phyloP scores from a whole-genome alignment of 2,329 filamentous ascomycete species.

The Mycosphaerelloides madeirae region DNA sequence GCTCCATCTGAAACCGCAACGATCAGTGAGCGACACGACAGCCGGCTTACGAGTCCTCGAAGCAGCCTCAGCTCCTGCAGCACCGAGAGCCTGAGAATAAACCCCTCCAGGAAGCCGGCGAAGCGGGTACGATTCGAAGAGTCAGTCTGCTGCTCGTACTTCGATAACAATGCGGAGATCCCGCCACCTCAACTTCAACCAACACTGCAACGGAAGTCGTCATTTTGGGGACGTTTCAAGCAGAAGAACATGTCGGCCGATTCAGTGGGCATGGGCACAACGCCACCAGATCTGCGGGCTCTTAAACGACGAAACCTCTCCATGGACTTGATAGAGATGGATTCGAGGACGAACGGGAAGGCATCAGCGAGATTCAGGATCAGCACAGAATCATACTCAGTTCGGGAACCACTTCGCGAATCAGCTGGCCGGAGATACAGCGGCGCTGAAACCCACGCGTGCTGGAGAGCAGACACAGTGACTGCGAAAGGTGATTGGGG shows the following conservation, averaged over 20 bases:
- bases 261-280: too few species aligned
- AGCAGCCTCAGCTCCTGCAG: constrained; percentile 11
- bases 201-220: background rate
- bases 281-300: background rate
- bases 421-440: constrained; percentile 9
- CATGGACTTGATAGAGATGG: constrained; percentile 1
- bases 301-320: background rate
- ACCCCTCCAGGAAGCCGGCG: constrained; percentile 2
- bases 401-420: constrained; percentile 7
- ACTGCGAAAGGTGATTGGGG: constrained; percentile 12
- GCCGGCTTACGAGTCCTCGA: constrained; percentile 2
- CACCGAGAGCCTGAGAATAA: constrained; percentile 6
- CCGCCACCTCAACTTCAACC: background rate
- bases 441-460: constrained; percentile 6
- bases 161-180: background rate
- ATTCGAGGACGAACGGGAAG: background rate
- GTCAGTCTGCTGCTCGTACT: constrained; percentile 13
- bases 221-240: constrained; percentile 9
- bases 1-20: constrained; percentile 8
- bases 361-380: background rate
- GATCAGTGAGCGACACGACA: constrained; percentile 9
- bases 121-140: constrained; percentile 14
- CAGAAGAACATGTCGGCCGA: constrained; percentile 8
- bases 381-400: constrained; percentile 5
- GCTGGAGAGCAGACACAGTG: constrained; percentile 4